Percentiles rank a stretch among this genome's conserved stretches.
These are phyloP conservation scores for Harringtonia aguacate DNA, from an alignment of 2,329 filamentous ascomycete species.

Conservation along the genomic window DNA sequence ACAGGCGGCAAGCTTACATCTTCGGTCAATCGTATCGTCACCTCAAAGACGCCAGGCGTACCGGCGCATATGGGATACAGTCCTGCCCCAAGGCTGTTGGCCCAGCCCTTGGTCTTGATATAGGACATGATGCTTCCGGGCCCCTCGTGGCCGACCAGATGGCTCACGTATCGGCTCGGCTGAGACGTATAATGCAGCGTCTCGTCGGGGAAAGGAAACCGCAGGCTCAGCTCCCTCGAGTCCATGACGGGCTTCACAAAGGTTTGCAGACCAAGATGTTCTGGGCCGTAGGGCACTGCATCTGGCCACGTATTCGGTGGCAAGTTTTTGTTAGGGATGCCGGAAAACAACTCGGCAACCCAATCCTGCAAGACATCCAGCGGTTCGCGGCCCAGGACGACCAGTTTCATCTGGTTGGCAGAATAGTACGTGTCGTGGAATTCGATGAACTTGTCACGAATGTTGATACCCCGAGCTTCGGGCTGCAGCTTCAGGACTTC, in stretches of 20 bases:
- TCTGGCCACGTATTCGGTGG: conserved; percentile 45
- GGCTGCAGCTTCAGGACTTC: conserved; percentile 77
- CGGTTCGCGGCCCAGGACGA: conserved; percentile 70
- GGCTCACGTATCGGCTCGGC: conserved; percentile 76
- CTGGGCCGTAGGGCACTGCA: conserved; percentile 36
- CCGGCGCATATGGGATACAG: conserved; percentile 68
- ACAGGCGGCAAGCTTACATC: too few relatives aligned
- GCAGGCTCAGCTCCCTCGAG: conserved; percentile 64
- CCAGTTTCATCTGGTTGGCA: conserved; percentile 87
- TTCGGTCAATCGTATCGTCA: conserved; percentile 71
- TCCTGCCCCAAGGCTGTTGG: conserved; percentile 70
- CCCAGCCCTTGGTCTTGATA: conserved; percentile 84
- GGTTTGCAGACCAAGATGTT: conserved; percentile 53
- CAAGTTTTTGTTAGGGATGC: conserved; percentile 72
- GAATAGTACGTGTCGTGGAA: conserved; percentile 88
- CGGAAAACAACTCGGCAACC: conserved; percentile 74
- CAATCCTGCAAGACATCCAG: conserved; percentile 75
- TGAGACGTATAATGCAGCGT: conserved; percentile 69
- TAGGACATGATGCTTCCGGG: conserved; percentile 87
- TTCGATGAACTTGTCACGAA: conserved; percentile 83
- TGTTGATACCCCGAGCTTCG: conserved; percentile 67
- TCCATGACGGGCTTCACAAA: conserved; percentile 93
- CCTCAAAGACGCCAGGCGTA: conserved; percentile 63
- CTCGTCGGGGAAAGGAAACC: conserved; percentile 79
- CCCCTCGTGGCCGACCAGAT: conserved; percentile 85